These are phyloP conservation scores for Breynia disticha DNA, from an alignment of 441 rosid genomes.

Conservation along the genomic window DNA sequence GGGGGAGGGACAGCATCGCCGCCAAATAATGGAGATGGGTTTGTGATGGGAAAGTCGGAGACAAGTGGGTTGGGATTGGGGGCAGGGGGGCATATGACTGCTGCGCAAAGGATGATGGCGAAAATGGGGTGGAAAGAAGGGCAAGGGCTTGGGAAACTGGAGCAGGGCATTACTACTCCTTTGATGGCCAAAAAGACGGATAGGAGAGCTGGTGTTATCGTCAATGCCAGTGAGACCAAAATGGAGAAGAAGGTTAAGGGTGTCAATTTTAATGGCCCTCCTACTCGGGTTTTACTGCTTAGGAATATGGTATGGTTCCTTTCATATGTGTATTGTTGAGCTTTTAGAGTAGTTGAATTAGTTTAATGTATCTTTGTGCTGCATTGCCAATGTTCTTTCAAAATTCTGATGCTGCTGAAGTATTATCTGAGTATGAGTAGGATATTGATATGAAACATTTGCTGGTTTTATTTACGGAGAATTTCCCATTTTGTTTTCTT, in stretches of 20 bases:
- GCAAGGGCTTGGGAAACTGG: conserved; percentile 89
- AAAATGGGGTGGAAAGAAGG: conserved; percentile 99
- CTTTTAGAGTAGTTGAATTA: too few species aligned
- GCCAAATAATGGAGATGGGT: conserved; percentile 45
- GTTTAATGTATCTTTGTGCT: too few species aligned
- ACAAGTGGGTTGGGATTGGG: conserved; percentile 86
- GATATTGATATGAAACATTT: too few species aligned
- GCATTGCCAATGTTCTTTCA: too few species aligned
- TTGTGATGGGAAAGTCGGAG: conserved; percentile 73
- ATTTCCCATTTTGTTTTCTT: too few species aligned
- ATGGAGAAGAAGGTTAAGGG: conserved; percentile 85
- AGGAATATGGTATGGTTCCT: conserved; percentile 68
- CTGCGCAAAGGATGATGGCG: conserved; percentile 98
- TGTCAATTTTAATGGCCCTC: conserved; percentile 71
- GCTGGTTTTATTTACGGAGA: too few species aligned
- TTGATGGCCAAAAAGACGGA: conserved; percentile 97
- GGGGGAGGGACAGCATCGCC: conserved; percentile 66
- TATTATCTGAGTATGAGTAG: too few species aligned
- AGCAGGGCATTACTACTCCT: conserved; percentile 95
- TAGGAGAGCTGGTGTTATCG: conserved; percentile 95
- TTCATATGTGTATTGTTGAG: not conserved
- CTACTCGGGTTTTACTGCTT: conserved; percentile 78
- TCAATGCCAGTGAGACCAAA: conserved; percentile 76
- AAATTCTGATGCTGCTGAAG: too few species aligned
- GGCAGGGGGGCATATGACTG: conserved; percentile 98